Evolutionary conservation across 2,329 filamentous ascomycete species (phyloP).

Genomic region (Sordariomycetes sp.): DNA sequence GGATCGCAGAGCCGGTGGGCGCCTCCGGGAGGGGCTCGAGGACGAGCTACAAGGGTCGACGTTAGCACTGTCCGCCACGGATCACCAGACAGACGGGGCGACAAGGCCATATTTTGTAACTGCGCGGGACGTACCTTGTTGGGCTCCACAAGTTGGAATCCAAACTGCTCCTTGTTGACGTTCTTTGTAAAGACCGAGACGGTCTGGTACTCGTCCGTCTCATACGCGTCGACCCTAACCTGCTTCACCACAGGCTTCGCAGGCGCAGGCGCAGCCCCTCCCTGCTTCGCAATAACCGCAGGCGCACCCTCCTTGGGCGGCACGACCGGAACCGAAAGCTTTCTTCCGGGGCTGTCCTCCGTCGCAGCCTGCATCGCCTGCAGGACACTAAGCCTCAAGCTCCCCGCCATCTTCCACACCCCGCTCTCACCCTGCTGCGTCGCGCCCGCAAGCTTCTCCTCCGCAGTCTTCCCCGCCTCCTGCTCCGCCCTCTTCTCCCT

Average conservation of each 20-base stretch:
- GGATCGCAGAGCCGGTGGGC: not conserved
- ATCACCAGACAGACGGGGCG: slow-evolving; percentile 9
- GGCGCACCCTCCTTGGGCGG: slow-evolving; percentile 5
- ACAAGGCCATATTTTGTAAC: too few species aligned
- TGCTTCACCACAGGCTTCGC: slow-evolving; percentile 1
- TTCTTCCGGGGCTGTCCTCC: slow-evolving; percentile 28
- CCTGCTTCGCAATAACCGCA: not conserved
- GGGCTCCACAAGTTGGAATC: slow-evolving; percentile 15
- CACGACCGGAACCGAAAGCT: slow-evolving; percentile 20
- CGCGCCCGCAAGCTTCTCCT: slow-evolving; percentile 7
- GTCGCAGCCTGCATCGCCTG: slow-evolving; percentile 27
- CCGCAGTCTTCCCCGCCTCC: slow-evolving; percentile 9
- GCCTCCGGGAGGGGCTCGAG: not conserved
- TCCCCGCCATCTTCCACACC: slow-evolving; percentile 1
- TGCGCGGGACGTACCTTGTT: not conserved
- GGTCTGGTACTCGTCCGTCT: slow-evolving; percentile 13
- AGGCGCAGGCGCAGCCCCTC: slow-evolving; percentile 8
- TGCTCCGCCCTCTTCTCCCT: slow-evolving; percentile 11
- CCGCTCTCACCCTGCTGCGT: slow-evolving; percentile 8
- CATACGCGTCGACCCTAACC: slow-evolving; percentile 11
- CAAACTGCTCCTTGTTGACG: slow-evolving; percentile 23
- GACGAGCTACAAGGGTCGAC: not conserved
- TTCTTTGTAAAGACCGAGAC: slow-evolving; percentile 29
- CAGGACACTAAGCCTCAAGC: slow-evolving; percentile 28
- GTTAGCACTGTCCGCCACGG: not conserved